Conservation (phyloP, 805 yeast species). For the Sungouiozyma ichnusensis region DNA sequence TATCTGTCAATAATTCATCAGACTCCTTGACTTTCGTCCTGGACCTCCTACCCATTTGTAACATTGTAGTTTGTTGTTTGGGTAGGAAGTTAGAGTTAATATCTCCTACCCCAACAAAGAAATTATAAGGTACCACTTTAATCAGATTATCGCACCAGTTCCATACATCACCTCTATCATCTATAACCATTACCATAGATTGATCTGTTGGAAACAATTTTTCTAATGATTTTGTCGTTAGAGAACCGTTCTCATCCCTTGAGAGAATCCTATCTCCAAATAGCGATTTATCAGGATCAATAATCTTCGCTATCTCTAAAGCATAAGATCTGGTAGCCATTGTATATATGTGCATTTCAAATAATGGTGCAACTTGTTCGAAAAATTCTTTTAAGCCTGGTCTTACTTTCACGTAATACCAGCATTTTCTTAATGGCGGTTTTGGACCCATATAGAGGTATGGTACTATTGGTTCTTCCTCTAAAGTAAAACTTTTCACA, state of each 20-base stretch:
- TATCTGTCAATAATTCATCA: constrained; percentile 26
- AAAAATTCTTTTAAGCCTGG: constrained; percentile 79
- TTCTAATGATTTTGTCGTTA: constrained; percentile 79
- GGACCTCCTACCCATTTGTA: constrained; percentile 26
- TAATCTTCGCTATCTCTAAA: constrained; percentile 72
- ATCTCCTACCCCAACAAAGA: constrained; percentile 95
- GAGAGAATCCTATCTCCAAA: constrained; percentile 89
- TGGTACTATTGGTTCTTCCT: constrained; percentile 58
- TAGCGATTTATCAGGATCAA: constrained; percentile 78
- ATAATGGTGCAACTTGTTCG: constrained; percentile 47
- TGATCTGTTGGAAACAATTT: constrained; percentile 92
- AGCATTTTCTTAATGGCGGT: constrained; percentile 51
- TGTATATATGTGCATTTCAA: constrained; percentile 90
- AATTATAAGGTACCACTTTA: constrained; percentile 90
- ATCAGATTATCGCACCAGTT: constrained; percentile 88
- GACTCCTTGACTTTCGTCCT: constrained; percentile 23
- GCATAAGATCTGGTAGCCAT: constrained; percentile 98
- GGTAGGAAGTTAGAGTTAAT: constrained; percentile 90
- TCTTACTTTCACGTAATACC: constrained; percentile 87
- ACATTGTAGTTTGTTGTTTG: constrained; percentile 59
- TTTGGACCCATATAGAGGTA: constrained; percentile 51
- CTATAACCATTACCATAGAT: constrained; percentile 91
- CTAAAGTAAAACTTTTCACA: constrained; percentile 64
- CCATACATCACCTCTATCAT: constrained; percentile 98
- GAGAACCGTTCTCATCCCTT: constrained; percentile 88